Base-by-base conservation (phyloP, 805 yeast genomes). In the Saccharomyces paradoxus region DNA sequence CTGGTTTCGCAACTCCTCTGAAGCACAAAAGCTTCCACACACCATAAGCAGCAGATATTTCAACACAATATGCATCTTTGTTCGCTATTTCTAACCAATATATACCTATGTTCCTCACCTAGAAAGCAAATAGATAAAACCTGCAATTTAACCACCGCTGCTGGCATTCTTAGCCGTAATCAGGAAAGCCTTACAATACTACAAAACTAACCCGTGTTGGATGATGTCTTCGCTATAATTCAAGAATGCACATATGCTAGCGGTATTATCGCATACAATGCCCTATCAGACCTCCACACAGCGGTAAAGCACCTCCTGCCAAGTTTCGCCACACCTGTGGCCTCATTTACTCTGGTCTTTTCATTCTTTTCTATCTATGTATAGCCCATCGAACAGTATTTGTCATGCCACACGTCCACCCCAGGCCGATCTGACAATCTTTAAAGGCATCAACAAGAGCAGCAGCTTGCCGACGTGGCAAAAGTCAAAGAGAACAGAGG, bases 1-100 rank as follows among this genome's bases (percentile, higher is more conserved):
- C 46, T 58, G 60, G 26, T 41, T 41, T n/a, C 27, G 49, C 22
- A 56, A 27, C 22, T 48, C 58, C 26, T 26, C 41, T 12, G 29
- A 44, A 14, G 32, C 46, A 17, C 17, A 21, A 21, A 48, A 24
- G 22, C 31, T 7, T n/a, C 13, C 21, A 10, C n/a, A 28, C 41
- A 48, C 13, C 44, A 32, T 12, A 31, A 46, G 10, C 24, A 29
- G 26, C 30, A 51, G 17, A 14, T 46, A 28, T 21, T 22, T 6
- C 22, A 48, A 31, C 17, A 28, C 30, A 6, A 2, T 37, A 14
- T 5, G 27, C 37, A 24, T 46, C 31, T 10, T 37, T 7, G 9
- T 13, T 21, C 17, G 12, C 22, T 9, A 17, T 24, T 21, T 7
- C 17, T 21, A 17, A 4, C 13, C 8, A 37, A 17, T 17, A 17